Evolutionary conservation across 495 filamentous ascomycete genomes (phyloP).

Genomic region (Lepraria neglecta): DNA sequence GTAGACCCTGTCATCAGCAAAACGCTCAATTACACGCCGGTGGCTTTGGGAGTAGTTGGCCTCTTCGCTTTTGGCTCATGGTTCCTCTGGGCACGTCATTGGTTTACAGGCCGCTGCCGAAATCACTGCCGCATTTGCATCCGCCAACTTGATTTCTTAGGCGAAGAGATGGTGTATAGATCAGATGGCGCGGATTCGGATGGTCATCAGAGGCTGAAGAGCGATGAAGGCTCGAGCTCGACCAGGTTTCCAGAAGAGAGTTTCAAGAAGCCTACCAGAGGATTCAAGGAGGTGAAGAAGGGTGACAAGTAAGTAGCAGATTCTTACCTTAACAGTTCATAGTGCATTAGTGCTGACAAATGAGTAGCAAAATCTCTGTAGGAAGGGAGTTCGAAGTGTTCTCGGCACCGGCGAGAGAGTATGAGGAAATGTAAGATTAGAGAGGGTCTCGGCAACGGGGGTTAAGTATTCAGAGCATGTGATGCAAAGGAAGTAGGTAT

Average conservation of each 20-base stretch:
- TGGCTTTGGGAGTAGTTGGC: conserved; percentile 55
- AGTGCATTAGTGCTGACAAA: not conserved
- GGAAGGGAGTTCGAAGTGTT: conserved; percentile 24
- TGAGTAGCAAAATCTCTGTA: conserved; percentile 18
- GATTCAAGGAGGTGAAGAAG: conserved; percentile 3
- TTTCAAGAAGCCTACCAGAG: not conserved
- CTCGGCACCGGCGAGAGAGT: conserved; percentile 21
- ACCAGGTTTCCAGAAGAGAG: conserved; percentile 10
- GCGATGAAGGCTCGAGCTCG: conserved; percentile 3
- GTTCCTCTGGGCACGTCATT: conserved; percentile 46
- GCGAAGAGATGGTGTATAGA: conserved; percentile 22
- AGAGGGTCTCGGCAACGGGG: not conserved
- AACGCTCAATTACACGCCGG: conserved; percentile 58
- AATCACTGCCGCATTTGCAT: conserved; percentile 28
- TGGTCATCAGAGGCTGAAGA: conserved; percentile 20
- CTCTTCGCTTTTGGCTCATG: conserved; percentile 40
- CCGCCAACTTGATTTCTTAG: conserved; percentile 26
- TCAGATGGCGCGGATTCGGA: conserved; percentile 19
- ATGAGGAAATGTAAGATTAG: conserved; percentile 17
- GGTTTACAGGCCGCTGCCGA: conserved; percentile 48
- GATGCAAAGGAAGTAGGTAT: not conserved
- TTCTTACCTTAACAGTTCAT: too few species aligned
- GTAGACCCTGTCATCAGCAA: conserved; percentile 50
- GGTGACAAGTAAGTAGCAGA: conserved; percentile 20
- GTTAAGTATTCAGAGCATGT: not conserved